phyloP scores from a whole-genome alignment of 768 basidiomycete species.

The Serendipita vermifera region DNA sequence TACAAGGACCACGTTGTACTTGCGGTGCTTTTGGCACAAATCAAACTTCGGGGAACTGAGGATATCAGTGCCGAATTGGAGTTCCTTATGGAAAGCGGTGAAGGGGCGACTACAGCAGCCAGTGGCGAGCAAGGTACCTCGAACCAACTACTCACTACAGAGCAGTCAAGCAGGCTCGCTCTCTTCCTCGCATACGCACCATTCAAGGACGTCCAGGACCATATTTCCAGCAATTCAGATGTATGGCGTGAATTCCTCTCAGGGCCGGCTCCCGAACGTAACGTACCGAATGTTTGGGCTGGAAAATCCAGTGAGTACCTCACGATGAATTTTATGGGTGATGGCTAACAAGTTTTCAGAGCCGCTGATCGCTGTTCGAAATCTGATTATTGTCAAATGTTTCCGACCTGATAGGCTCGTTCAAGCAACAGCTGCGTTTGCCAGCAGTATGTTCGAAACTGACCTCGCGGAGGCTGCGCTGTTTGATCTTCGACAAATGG shows the following conservation, averaged over 20 bases:
- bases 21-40: constrained; percentile 78
- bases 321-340: neutral
- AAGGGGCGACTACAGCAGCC: constrained; percentile 37
- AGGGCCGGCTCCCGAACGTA: constrained; percentile 49
- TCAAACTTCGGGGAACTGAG: constrained; percentile 68
- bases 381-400: constrained; percentile 72
- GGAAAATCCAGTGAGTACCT: constrained; percentile 51
- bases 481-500: constrained; percentile 67
- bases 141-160: constrained; percentile 23
- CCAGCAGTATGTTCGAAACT: constrained; percentile 59
- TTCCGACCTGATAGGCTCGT: constrained; percentile 85
- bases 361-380: constrained; percentile 63
- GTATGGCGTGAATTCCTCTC: constrained; percentile 64
- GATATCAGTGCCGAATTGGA: constrained; percentile 78
- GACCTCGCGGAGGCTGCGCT: constrained; percentile 64
- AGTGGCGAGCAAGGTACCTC: constrained; percentile 43
- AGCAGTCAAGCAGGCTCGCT: neutral
- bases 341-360: constrained; percentile 10
- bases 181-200: constrained; percentile 61
- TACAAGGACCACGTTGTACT: constrained; percentile 86
- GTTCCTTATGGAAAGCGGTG: constrained; percentile 82
- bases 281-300: constrained; percentile 70
- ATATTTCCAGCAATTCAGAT: constrained; percentile 46
- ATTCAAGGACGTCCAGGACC: constrained; percentile 62
- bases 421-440: constrained; percentile 67